phyloP scores from a whole-genome alignment of 805 yeast genomes.

The Yarrowia keelungensis region DNA sequence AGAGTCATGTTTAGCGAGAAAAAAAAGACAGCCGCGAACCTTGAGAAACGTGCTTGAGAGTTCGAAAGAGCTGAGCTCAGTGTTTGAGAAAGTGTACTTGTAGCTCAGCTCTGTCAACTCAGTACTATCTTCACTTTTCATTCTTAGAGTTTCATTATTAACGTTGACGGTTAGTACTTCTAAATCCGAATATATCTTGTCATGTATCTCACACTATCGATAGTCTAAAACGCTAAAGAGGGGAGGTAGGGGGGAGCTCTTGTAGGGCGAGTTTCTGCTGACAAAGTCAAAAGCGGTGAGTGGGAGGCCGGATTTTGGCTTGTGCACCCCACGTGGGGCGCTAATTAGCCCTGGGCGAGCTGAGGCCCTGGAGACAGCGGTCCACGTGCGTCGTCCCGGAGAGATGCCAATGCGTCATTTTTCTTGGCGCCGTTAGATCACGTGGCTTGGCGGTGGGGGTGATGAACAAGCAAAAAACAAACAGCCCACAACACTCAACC shows the following conservation, averaged over 20 bases:
- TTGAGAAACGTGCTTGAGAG: slow-evolving; percentile 18
- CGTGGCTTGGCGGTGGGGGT: neutral
- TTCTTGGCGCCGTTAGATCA: slow-evolving; percentile 16
- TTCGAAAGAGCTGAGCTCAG: no score
- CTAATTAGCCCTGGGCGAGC: neutral
- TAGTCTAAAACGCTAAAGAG: neutral
- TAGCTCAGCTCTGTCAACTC: no score
- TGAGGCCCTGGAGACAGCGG: no score
- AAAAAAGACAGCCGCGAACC: neutral
- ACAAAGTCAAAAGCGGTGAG: neutral
- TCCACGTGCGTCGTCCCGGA: slow-evolving; percentile 4
- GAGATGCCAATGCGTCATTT: slow-evolving; percentile 27
- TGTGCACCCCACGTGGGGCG: slow-evolving; percentile 25
- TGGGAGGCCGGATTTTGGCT: slow-evolving; percentile 10
- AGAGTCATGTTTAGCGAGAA: no score
- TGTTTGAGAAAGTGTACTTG: no score
- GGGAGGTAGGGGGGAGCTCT: neutral
- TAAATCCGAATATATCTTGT: slow-evolving; percentile 29
- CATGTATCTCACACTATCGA: neutral
- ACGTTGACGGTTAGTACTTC: neutral
- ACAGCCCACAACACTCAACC: no score
- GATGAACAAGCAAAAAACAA: no score
- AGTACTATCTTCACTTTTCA: no score
- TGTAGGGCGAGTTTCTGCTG: neutral
- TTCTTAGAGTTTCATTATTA: neutral